Base-by-base conservation (phyloP, 73 alveolate genomes). In the Stentor roeselii region DNA sequence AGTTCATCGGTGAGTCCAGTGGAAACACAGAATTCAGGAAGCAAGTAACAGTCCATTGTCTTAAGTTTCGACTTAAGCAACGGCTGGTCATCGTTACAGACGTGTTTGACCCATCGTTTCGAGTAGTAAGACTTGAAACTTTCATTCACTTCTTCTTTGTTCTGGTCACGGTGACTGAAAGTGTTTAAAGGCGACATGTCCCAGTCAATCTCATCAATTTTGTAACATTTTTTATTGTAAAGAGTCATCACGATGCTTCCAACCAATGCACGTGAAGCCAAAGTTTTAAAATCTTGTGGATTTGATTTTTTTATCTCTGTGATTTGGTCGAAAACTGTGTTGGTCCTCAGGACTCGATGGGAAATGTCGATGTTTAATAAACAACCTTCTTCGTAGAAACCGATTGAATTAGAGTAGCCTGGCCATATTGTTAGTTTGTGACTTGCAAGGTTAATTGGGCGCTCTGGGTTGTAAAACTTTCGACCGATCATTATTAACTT, bases 1-100 rank as follows among this genome's bases (percentile, higher is more conserved):
- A 93, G 88, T 4, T 93, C 91, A 75, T 93, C 98, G 1, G 98
- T 91, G 61, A 91, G 90, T 35, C 98, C 98, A 3, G 98, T 93
- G 88, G 91, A 86, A 37, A 84, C 82, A 76, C 98, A 93, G 75
- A 93, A 90, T 83, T 91, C 96, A 21, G 98, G 98, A 3, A 93
- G 84, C 75, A 93, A 39, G 74, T 41, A 76, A 40, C 85, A 36
- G 0, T 74, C 78, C 3, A 90, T 78, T 75, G 84, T 92, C 76
- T 78, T 83, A 59, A 30, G 14, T 76, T 37, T 41, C 21, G 84
- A 86, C 35, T 74, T 74, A 39, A 93, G 88, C 59, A 93, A 75
- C 38, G 98, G 98, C 60, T 94, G 88, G 41, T 90, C 89, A 3
- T 58, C 83, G 85, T 82, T 83, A 1, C 76, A 42, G 27, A 93